Percentiles rank a stretch among this genome's conserved stretches.
These are phyloP conservation scores for Paramecium sexaurelia DNA, from an alignment of 73 alveolate species.

Conservation along the genomic window DNA sequence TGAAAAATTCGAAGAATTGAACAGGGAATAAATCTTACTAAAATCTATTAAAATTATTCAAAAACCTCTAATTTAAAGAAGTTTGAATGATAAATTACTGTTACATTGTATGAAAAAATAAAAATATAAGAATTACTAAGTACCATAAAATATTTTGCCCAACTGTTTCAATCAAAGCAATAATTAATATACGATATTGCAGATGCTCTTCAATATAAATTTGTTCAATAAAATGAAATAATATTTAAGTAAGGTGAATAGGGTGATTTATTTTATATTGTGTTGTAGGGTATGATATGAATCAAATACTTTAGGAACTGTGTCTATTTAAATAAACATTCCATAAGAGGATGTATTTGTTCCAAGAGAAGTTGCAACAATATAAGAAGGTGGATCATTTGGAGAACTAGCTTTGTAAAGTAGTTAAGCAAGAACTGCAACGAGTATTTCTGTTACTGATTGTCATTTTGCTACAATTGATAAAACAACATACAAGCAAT, in stretches of 20 bases:
- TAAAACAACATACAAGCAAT: neutral
- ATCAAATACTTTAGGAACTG: neutral
- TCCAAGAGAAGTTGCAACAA: neutral
- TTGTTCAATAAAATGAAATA: neutral
- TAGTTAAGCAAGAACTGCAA: neutral
- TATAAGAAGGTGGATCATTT: constrained; percentile 19
- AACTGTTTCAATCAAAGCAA: neutral
- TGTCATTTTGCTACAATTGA: constrained; percentile 42
- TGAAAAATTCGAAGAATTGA: neutral
- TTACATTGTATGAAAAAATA: neutral
- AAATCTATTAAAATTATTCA: neutral
- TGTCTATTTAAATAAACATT: neutral
- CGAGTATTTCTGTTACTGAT: neutral
- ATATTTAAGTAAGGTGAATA: neutral
- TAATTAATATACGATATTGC: constrained; percentile 2
- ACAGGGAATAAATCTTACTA: neutral
- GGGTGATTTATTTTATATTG: constrained; percentile 23
- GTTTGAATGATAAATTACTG: neutral
- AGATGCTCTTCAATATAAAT: neutral
- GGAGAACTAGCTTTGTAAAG: constrained; percentile 28
- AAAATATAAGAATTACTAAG: constrained; percentile 13
- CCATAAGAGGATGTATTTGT: constrained; percentile 15
- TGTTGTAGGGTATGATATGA: neutral
- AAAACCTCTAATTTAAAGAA: constrained; percentile 18
- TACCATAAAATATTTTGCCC: neutral